A percentile compares a stretch with the other conserved stretches of the same genome.
These are phyloP conservation scores for Phlyctochytrium bullatum DNA, from an alignment of 192 early-diverging fungal species.

Conservation along the genomic window DNA sequence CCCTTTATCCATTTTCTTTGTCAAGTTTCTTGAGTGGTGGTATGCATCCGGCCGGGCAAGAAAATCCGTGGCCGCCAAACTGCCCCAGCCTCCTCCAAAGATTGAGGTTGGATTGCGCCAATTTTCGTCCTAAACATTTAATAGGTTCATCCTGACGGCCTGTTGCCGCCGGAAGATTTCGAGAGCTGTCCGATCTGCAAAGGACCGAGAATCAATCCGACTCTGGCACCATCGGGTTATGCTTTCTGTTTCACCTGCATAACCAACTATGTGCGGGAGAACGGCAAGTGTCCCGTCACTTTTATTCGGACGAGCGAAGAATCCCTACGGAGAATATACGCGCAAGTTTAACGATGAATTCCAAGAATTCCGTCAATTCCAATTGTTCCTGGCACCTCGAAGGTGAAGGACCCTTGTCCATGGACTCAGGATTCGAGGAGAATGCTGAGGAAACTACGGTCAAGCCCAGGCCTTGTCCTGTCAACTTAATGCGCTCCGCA, in stretches of 20 bases:
- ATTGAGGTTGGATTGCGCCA: constrained; percentile 50
- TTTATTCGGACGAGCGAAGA: constrained; percentile 47
- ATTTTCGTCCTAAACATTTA: background rate
- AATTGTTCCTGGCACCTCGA: no score
- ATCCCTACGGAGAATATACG: no score
- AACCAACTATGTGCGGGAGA: constrained; percentile 69
- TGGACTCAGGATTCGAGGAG: no score
- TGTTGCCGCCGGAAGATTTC: constrained; percentile 63
- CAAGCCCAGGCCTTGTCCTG: no score
- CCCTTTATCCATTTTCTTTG: constrained; percentile 90
- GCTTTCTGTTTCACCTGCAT: constrained; percentile 92
- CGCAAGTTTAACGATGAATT: no score
- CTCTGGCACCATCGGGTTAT: constrained; percentile 82
- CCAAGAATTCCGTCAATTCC: no score
- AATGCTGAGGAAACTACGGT: no score
- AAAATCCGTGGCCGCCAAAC: constrained; percentile 41
- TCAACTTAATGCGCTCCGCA: no score
- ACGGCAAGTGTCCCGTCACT: constrained; percentile 76
- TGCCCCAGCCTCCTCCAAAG: constrained; percentile 70
- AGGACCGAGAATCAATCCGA: constrained; percentile 72
- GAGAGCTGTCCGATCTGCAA: constrained; percentile 76
- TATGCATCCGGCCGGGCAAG: constrained; percentile 80
- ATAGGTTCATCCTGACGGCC: constrained; percentile 70
- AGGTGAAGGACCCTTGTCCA: no score
- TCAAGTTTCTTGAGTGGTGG: constrained; percentile 97